Evolutionary conservation across 2,329 filamentous ascomycete species (phyloP), one percentile per base, ranked within the genome.

Genomic region (Knoxdaviesia proteae): DNA sequence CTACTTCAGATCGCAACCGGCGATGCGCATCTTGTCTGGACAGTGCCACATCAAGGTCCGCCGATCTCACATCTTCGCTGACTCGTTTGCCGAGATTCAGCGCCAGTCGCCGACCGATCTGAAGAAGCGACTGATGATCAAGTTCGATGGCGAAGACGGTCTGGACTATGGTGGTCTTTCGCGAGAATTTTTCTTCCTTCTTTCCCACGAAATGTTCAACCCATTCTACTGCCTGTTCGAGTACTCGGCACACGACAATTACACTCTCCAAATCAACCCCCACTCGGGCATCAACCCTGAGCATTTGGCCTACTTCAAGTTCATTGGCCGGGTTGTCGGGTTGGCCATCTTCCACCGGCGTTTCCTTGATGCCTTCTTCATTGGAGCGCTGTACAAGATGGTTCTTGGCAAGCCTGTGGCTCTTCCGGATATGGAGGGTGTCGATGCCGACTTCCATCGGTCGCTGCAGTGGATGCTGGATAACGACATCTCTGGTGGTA

Each of bases 141-240:
- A 98, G 64, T 98, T 98, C 52, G 90, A 98, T 51, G 90, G 90
- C 40, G 90, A 98, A 64, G 90, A 98, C 54, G 90, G 90, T 62
- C 66, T 98, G 47, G 90, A 98, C 62, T 98, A 98, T 56, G 90
- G 90, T 59, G 90, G 90, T 69, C 71, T 98, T 44, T 98, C 90
- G 34, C 74, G 87, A 72, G 90, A 98, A 62, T 98, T 98, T 68
- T 98, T 98, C 70, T 98, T 98, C 76, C 68, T 98, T 36, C 74
- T 98, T 44, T 96, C 88, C 10, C 90, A 98, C 63, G 90, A 98
- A 67, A 98, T 98, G 90, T 98, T 98, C 67, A 98, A 98, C 61
- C 90, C 90, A 33, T 98, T 98, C 65, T 98, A 98, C 67, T 98
- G 90, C 59, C 70, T 98, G 43, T 98, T 98, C 67, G 90, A 98